These are phyloP conservation scores for Pterula multifida DNA, from an alignment of 1,284 basidiomycete species.

Conservation along the genomic window DNA sequence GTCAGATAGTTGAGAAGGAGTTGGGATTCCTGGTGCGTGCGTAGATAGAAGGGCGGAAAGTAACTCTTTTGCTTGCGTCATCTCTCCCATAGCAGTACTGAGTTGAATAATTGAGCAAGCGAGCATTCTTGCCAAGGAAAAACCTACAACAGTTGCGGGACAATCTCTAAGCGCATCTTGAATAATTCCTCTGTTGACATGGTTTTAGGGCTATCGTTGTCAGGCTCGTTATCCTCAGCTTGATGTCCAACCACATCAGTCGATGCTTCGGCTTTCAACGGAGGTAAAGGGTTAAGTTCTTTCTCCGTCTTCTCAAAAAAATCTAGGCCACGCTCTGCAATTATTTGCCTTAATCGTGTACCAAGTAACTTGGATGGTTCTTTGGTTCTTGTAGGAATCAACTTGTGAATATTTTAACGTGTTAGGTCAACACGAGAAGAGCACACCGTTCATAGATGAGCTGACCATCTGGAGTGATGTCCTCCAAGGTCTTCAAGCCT, in stretches of 20 bases:
- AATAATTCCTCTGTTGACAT: slow-evolving; percentile 68
- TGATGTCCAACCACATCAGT: slow-evolving; percentile 14
- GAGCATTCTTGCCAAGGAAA: neutral
- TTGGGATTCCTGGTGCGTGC: slow-evolving; percentile 23
- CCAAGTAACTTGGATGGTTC: slow-evolving; percentile 41
- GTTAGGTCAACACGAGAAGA: slow-evolving; percentile 2
- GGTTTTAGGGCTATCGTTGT: slow-evolving; percentile 21
- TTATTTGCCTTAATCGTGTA: slow-evolving; percentile 55
- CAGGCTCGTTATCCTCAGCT: slow-evolving; percentile 18
- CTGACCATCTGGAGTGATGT: slow-evolving; percentile 59
- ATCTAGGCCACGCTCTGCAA: slow-evolving; percentile 57
- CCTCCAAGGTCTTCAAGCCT: slow-evolving; percentile 51
- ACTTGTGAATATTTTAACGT: slow-evolving; percentile 10
- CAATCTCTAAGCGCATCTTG: slow-evolving; percentile 58
- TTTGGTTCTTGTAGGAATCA: slow-evolving; percentile 30
- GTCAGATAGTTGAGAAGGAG: slow-evolving; percentile 12
- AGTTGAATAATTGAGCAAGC: neutral
- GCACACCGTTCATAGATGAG: slow-evolving; percentile 59
- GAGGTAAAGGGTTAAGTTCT: slow-evolving; percentile 14
- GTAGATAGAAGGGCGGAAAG: slow-evolving; percentile 34
- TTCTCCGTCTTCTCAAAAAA: slow-evolving; percentile 53
- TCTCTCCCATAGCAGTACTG: slow-evolving; percentile 66
- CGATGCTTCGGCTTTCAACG: slow-evolving; percentile 13
- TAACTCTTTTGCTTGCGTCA: slow-evolving; percentile 62
- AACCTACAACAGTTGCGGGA: slow-evolving; percentile 58